A percentile compares a stretch with the other conserved stretches of the same genome.
These are phyloP conservation scores for Lodderomyces orthopsilosis DNA, from an alignment of 1,139 yeast genomes.

Conservation along the genomic window DNA sequence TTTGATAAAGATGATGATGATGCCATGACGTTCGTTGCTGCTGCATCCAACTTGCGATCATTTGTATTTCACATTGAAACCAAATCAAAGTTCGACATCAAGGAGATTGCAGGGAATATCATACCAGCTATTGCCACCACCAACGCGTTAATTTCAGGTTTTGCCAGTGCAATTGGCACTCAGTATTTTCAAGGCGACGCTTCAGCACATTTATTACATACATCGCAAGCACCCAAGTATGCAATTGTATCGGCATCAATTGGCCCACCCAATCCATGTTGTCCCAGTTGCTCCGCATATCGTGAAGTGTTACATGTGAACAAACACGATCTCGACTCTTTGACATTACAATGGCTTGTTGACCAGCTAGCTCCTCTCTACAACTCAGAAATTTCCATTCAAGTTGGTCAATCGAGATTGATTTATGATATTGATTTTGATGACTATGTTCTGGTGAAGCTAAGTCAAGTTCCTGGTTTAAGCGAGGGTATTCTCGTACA, in stretches of 20 bases:
- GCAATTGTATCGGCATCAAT: conserved; percentile 65
- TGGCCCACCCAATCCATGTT: conserved; percentile 59
- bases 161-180: conserved; percentile 71
- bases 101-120: conserved; percentile 95
- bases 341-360: conserved; percentile 42
- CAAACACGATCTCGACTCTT: conserved; percentile 13
- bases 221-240: conserved; percentile 54
- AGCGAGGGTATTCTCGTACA: conserved; percentile 63
- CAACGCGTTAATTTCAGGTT: conserved; percentile 91
- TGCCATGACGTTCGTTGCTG: conserved; percentile 80
- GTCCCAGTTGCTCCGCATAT: conserved; percentile 65
- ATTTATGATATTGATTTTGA: conserved; percentile 88
- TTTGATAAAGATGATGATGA: conserved; percentile 97
- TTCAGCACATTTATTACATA: neutral
- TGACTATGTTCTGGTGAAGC: conserved; percentile 56
- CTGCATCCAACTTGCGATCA: conserved; percentile 85
- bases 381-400: conserved; percentile 63
- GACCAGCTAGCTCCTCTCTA: conserved; percentile 45
- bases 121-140: conserved; percentile 99
- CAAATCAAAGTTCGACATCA: conserved; percentile 82
- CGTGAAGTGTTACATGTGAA: conserved; percentile 36
- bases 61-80: conserved; percentile 66
- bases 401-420: conserved; percentile 58
- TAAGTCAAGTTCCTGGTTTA: conserved; percentile 54
- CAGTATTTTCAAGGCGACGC: conserved; percentile 34